These are phyloP conservation scores for Curvularia verruculosa DNA, from an alignment of 2,329 filamentous ascomycete species.

Conservation along the genomic window DNA sequence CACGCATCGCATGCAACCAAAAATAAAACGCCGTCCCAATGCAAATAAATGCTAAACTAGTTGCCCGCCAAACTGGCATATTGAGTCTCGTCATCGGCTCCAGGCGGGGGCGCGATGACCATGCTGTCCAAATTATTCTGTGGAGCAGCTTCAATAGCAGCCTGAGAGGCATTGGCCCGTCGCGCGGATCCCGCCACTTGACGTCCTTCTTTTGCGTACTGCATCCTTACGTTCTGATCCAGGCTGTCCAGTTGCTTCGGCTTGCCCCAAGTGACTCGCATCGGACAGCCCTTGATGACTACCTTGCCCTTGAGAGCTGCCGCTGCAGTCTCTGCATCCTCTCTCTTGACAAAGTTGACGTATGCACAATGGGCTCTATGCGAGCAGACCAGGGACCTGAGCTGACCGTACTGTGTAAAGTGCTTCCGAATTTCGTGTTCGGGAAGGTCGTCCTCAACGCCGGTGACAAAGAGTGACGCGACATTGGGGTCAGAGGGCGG, in stretches of 20 bases:
- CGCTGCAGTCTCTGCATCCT: conserved; percentile 84
- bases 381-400: conserved; percentile 92
- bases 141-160: conserved; percentile 51
- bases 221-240: conserved; percentile 81
- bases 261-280: conserved; percentile 90
- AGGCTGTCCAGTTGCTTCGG: conserved; percentile 91
- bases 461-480: conserved; percentile 92
- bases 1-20: conserved; percentile 14
- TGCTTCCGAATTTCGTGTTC: conserved; percentile 90
- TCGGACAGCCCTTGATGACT: conserved; percentile 86
- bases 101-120: conserved; percentile 76
- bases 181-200: conserved; percentile 35
- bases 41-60: conserved; percentile 46
- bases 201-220: conserved; percentile 80
- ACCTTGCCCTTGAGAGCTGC: conserved; percentile 84
- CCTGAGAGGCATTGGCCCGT: conserved; percentile 39
- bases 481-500: conserved; percentile 85
- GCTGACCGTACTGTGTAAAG: conserved; percentile 86
- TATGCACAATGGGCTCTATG: conserved; percentile 98
- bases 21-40: conserved; percentile 41
- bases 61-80: conserved; percentile 88
- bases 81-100: conserved; percentile 75
- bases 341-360: conserved; percentile 86
- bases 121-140: conserved; percentile 53
- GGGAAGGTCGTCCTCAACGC: conserved; percentile 93